phyloP scores from a whole-genome alignment of 805 yeast species.

The Pichia ethanolica region DNA sequence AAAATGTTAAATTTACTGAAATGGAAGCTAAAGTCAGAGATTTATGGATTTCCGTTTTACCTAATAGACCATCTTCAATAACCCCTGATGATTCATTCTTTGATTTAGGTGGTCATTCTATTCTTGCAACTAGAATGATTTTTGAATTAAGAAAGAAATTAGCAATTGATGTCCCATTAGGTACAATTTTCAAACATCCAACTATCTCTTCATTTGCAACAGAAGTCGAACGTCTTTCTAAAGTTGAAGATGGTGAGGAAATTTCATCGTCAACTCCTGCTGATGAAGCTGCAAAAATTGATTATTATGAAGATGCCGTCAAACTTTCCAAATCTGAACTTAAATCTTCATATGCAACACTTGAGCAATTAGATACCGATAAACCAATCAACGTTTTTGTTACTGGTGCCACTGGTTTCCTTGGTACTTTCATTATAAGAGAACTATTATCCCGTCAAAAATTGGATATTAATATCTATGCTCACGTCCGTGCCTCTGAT shows the following conservation, averaged over 20 bases:
- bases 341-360: constrained; percentile 39
- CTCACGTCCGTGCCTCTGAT: constrained; percentile 85
- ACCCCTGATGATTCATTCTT: constrained; percentile 83
- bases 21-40: constrained; percentile 66
- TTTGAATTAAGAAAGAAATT: constrained; percentile 78
- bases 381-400: constrained; percentile 50
- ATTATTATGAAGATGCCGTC: constrained; percentile 72
- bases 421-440: constrained; percentile 81
- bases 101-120: constrained; percentile 97
- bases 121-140: constrained; percentile 93
- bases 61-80: constrained; percentile 73
- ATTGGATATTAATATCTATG: constrained; percentile 53
- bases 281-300: constrained; percentile 25
- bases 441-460: constrained; percentile 52
- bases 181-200: constrained; percentile 84
- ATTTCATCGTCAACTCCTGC: constrained; percentile 25
- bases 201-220: constrained; percentile 72
- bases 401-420: constrained; percentile 95
- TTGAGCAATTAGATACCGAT: constrained; percentile 17
- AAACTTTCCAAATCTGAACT: constrained; percentile 35
- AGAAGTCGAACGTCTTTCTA: constrained; percentile 54
- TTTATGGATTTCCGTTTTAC: constrained; percentile 80
- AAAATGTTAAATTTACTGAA: constrained; percentile 49
- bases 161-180: constrained; percentile 78
- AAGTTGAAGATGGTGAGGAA: constrained; percentile 41